Conservation (phyloP, 2,329 filamentous ascomycete species). For the Fusarium foetens region DNA sequence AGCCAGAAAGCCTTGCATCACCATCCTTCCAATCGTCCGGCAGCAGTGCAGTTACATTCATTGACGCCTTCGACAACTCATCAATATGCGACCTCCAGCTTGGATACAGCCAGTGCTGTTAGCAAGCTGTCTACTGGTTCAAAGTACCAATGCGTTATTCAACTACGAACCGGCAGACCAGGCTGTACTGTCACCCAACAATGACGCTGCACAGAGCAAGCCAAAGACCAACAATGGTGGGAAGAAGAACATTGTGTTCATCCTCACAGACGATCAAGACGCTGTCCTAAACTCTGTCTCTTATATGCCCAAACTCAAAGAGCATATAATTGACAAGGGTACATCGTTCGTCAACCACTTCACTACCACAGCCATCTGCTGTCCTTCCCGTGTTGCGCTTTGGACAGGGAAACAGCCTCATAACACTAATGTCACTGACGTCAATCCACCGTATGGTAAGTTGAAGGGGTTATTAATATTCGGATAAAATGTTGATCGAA, state of each 20-base stretch:
- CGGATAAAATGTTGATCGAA: slow-evolving; percentile 1
- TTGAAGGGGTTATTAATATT: no score
- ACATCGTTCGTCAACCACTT: slow-evolving; percentile 71
- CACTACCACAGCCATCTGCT: slow-evolving; percentile 74
- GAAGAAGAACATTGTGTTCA: slow-evolving; percentile 69
- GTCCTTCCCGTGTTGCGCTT: slow-evolving; percentile 72
- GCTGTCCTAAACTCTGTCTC: slow-evolving; percentile 67
- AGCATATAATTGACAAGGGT: slow-evolving; percentile 67
- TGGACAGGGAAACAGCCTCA: slow-evolving; percentile 75
- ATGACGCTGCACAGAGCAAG: background rate
- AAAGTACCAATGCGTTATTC: background rate
- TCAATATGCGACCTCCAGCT: slow-evolving; percentile 19
- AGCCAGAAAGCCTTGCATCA: background rate
- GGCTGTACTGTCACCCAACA: background rate
- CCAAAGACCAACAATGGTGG: background rate
- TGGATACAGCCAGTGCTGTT: slow-evolving; percentile 14
- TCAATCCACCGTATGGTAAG: background rate
- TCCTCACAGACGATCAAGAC: slow-evolving; percentile 76
- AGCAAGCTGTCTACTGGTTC: background rate
- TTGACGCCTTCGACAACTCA: background rate
- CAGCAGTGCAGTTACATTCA: background rate
- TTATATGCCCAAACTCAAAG: slow-evolving; percentile 68
- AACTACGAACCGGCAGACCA: background rate
- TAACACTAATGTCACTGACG: slow-evolving; percentile 73
- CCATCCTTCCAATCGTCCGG: background rate